Evolutionary conservation across 345 rosid species (phyloP).

Genomic region (Arabis alpina): DNA sequence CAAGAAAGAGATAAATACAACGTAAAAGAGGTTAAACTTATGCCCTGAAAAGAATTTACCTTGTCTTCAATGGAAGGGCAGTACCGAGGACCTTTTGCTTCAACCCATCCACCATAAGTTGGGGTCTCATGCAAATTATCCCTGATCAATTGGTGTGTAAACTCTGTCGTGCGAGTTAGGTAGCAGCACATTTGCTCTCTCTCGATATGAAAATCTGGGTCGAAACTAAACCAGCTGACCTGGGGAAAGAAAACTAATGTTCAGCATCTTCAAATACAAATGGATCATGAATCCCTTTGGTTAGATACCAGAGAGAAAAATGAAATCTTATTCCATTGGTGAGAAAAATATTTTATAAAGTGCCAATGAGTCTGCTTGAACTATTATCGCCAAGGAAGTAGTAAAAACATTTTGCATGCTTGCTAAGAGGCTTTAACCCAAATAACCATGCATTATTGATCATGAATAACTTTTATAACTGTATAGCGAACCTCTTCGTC

Average conservation of each 20-base stretch:
- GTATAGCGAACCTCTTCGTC: slow-evolving; percentile 78
- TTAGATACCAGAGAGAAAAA: slow-evolving; percentile 14
- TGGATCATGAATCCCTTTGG: slow-evolving; percentile 19
- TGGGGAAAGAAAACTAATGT: slow-evolving; percentile 42
- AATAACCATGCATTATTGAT: slow-evolving; percentile 12
- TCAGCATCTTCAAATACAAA: slow-evolving; percentile 34
- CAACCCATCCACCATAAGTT: slow-evolving; percentile 99
- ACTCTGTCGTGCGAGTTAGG: slow-evolving; percentile 83
- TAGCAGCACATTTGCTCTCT: slow-evolving; percentile 98
- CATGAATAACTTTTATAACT: slow-evolving; percentile 5
- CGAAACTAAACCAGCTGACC: slow-evolving; percentile 98
- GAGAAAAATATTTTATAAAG: background rate
- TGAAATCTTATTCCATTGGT: slow-evolving; percentile 1
- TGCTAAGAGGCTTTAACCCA: slow-evolving; percentile 20
- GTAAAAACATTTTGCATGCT: background rate
- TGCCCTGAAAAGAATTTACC: slow-evolving; percentile 47
- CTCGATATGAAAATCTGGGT: slow-evolving; percentile 81
- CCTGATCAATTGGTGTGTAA: slow-evolving; percentile 82
- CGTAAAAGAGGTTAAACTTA: slow-evolving; percentile 7
- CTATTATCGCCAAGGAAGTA: background rate
- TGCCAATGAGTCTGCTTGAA: slow-evolving; percentile 8
- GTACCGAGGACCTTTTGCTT: slow-evolving; percentile 98
- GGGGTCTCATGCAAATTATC: slow-evolving; percentile 98
- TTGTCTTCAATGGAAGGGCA: slow-evolving; percentile 99
- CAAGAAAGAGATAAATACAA: slow-evolving; percentile 17